Evolutionary conservation across 2,329 filamentous ascomycete species (phyloP), one percentile per base, ranked within the genome.

Genomic region (Alternaria incomplexa): DNA sequence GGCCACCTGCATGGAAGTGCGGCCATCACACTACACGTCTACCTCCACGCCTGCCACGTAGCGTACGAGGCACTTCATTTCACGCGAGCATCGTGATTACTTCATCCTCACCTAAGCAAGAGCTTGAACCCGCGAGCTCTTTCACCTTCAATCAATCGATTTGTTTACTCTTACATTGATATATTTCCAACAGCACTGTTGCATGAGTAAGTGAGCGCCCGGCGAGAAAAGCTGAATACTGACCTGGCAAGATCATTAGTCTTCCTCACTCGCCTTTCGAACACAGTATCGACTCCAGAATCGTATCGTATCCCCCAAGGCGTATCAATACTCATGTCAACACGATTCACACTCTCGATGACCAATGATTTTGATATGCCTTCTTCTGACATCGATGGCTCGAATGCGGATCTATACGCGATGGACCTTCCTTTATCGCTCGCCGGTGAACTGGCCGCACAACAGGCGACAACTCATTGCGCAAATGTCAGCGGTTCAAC

Each of bases 201-300:
- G 36, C 3, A 40, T 6, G 17, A 6, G 36, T 40, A 40, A 40
- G 36, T 40, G n/a, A 40, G 36, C n/a, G 36, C 36, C 36, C 36
- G 9, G 0, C 1, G 36, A 6, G 36, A 40, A 0, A 3, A 0
- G 4, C n/a, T 40, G 36, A 0, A 1, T 17, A 40, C n/a, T 40
- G 36, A 40, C 36, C 15, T 40, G n/a, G 3, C 1, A 3, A 40
- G 36, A 17, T 40, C n/a, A 17, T 40, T 40, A 17, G 36, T 40
- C 36, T 17, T 40, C 36, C 36, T 40, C 20, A 52, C 11, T 17
- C 9, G 48, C 48, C 30, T 7, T 17, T 8, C 20, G 20, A 6
- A 52, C n/a, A 52, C 20, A 12, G 6, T 2, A 15, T 36, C 8
- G 20, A 15, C 10, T 15, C 13, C 28, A 17, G 1, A 40, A 9